Evolutionary conservation across 495 filamentous ascomycete species (phyloP), one percentile per base, ranked within the genome.

Genomic region (Penicillium bovifimosum): DNA sequence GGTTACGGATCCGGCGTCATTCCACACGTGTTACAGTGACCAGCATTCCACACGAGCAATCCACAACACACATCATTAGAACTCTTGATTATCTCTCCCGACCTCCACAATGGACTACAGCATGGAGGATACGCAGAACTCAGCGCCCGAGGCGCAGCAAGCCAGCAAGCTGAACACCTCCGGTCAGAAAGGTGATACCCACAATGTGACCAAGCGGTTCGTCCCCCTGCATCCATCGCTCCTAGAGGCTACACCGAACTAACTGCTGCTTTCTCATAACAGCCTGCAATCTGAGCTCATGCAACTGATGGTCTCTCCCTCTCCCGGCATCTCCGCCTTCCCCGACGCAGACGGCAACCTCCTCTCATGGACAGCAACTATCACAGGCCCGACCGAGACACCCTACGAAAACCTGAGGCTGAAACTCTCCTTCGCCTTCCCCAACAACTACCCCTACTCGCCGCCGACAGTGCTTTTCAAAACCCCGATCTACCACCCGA

Each of bases 251-350:
- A 9, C 13, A 29, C n/a, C 46, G 27, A 20, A 35, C 57, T 65
- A 36, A 59, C 50, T 24, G 20, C 16, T 3, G 0, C 3, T 11
- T n/a, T 17, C 10, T 35, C 55, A 26, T 9, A 4, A 26, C 69
- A 97, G 92, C 55, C 79, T 99, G 52, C 93, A 99, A 72, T 89
- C 90, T 35, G 93, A 99, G 70, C 78, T 99, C 47, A 96, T 97
- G 91, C 85, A 92, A 71, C 78, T 99, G 34, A 99, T 99, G 93
- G 88, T 90, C 58, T 90, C 90, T 26, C 82, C 90, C 7, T 90
- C 91, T 2, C 91, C 93, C 48, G 93, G 93, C 57, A 84, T 97
- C 62, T 95, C 91, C 41, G 95, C 95, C 49, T 99, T 99, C 58
- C 93, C 93, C 36, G 86, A 88, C 55, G 83, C 83, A 27, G 88